Evolutionary conservation across 2,329 filamentous ascomycete species (phyloP), one percentile per base, ranked within the genome.

Genomic region (Ascocoryne sarcoides): DNA sequence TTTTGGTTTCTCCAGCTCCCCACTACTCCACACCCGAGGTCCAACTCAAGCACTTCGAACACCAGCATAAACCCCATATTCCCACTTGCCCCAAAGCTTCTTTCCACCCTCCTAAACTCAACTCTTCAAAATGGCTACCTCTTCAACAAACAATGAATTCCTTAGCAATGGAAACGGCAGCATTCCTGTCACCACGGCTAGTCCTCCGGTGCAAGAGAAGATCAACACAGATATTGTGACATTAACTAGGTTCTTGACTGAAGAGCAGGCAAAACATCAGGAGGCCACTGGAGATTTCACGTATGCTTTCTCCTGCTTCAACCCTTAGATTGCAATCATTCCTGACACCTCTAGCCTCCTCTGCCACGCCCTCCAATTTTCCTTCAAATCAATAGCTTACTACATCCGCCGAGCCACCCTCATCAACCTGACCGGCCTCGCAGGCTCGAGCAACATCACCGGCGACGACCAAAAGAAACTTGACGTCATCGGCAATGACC

Each of bases 401-500:
- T 98, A 95, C 73, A 98, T 98, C 65, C 89, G 90, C 58, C 83
- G 92, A 64, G 88, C 90, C 26, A 90, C 87, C 17, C 72, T 98
- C 50, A 90, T 96, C 69, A 95, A 95, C 71, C 78, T 98, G 47
- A 93, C 87, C 38, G 92, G 92, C 46, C 79, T 98, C 36, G 92
- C 92, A 47, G 92, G 92, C 44, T 92, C 90, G 45, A 86, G 88
- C 52, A 98, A 98, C 68, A 86, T 75, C 39, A 96, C 92, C 3
- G 92, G 92, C 51, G 92, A 98, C 65, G 92, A 96, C 63, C 92
- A 98, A 65, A 98, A 98, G 79, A 98, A 98, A 71, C 85, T 98
- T 48, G 92, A 98, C 62, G 90, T 98, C 45, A 96, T 98, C 61
- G 90, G 89, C 63, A 96, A 98, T 63, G 92, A 98, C 62, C 75